Base-by-base conservation (phyloP, 2,329 filamentous ascomycete species). In the Pseudogymnoascus sp. region DNA sequence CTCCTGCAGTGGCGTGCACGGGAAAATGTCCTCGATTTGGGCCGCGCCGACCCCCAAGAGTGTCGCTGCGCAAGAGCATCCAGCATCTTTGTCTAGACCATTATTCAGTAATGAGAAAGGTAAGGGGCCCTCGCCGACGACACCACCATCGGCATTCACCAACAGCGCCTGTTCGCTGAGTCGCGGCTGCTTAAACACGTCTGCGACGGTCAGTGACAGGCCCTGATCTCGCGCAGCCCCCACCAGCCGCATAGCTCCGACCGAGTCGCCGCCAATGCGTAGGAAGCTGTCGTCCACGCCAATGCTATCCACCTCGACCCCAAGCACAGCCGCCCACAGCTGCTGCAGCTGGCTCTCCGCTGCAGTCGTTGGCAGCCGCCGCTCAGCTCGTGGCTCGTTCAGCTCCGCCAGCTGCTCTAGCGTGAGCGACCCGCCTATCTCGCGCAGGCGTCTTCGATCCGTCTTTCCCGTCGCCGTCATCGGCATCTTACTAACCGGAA, bases 241-340 rank as follows among this genome's bases (percentile, higher is more conserved):
- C 0, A 81, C 79, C 3, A 82, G 65, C 40, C 76, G 78, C 70
- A 76, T 78, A 71, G 13, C 64, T 40, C 0, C 74, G 60, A 1
- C 26, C 26, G 73, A 74, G 53, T 74, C 72, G 11, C 74, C 74
- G 15, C 73, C 72, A 1, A 75, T 65, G 1, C 65, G 64, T 64
- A 75, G 74, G 70, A 79, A 79, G 64, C 73, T 78, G 60, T 76
- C 74, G 23, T 68, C 38, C 36, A 59, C 47, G 19, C 64, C 65
- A 62, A 67, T 64, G 4, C 13, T 9, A 7, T 6, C 35, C 4
- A 17, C 35, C 35, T 38, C 35, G 35, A 38, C 4, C 15, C 13
- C 35, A 5, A 38, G 35, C 15, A 38, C 35, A 15, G 13, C 13
- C 13, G 13, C 15, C 35, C 15, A 38, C 15, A n/a, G 4, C 15